Evolutionary conservation across 2,329 filamentous ascomycete genomes (phyloP).

Genomic region (Ophidiomyces ophidiicola): DNA sequence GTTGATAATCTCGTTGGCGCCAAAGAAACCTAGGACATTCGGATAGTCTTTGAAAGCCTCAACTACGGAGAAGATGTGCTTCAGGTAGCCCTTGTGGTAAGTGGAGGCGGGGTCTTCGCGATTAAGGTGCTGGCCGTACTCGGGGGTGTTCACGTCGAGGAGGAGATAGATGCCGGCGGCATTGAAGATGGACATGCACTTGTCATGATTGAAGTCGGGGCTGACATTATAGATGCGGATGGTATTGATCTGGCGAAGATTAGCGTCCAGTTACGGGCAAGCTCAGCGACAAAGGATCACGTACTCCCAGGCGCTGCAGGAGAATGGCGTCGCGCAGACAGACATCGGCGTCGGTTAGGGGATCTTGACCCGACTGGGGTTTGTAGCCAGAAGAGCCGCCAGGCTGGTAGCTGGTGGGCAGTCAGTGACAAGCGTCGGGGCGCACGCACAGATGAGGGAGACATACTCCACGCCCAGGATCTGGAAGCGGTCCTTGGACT

Average conservation of each 20-base stretch:
- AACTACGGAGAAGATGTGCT: constrained; percentile 49
- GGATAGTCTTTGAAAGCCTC: constrained; percentile 56
- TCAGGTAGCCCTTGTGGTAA: constrained; percentile 45
- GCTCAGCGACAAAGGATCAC: constrained; percentile 13
- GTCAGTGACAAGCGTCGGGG: not conserved
- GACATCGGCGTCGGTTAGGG: constrained; percentile 44
- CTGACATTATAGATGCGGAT: constrained; percentile 55
- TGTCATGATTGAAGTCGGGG: constrained; percentile 47
- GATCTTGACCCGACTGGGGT: constrained; percentile 38
- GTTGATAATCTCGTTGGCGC: constrained; percentile 58
- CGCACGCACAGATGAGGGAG: not conserved
- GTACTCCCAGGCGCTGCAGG: constrained; percentile 49
- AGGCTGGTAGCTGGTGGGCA: constrained; percentile 43
- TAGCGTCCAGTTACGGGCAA: not conserved
- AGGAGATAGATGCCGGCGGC: constrained; percentile 55
- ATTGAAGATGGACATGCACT: constrained; percentile 54
- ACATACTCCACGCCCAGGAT: constrained; percentile 52
- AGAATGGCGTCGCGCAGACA: constrained; percentile 53
- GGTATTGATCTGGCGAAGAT: constrained; percentile 41
- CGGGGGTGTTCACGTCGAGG: constrained; percentile 52
- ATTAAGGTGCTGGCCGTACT: constrained; percentile 45
- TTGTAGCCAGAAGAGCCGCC: constrained; percentile 49
- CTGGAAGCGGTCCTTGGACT: constrained; percentile 48
- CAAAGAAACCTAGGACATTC: constrained; percentile 55
- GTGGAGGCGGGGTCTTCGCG: constrained; percentile 42